These are phyloP conservation scores for Brettanomyces custersianus DNA, from an alignment of 805 yeast genomes.

Conservation along the genomic window DNA sequence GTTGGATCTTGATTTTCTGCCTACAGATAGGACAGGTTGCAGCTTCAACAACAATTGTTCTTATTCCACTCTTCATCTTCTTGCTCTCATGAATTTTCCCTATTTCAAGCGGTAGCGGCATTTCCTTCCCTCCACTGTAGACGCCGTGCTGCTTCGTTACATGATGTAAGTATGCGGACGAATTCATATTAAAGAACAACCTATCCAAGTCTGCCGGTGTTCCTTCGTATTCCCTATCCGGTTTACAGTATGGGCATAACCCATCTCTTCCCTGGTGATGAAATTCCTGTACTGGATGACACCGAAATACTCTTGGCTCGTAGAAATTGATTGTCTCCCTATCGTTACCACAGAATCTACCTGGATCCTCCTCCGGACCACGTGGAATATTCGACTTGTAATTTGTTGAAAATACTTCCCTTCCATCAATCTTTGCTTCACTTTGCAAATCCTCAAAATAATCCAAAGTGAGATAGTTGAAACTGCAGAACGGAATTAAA, in stretches of 20 bases:
- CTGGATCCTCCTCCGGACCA: constrained; percentile 1
- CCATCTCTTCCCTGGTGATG: constrained; percentile 10
- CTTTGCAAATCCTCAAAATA: constrained; percentile 5
- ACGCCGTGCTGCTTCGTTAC: constrained; percentile 25
- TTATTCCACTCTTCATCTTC: constrained; percentile 1
- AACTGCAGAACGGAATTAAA: constrained; percentile 10
- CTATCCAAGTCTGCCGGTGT: constrained; percentile 3
- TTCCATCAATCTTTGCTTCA: background rate
- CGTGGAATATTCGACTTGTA: background rate
- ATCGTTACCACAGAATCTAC: background rate
- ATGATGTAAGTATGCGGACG: constrained; percentile 24
- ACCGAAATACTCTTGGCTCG: constrained; percentile 12
- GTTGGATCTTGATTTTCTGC: constrained; percentile 14
- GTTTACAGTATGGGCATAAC: constrained; percentile 24
- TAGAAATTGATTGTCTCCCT: constrained; percentile 8
- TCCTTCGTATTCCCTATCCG: constrained; percentile 5
- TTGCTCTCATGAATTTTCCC: constrained; percentile 7
- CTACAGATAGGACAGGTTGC: constrained; percentile 19
- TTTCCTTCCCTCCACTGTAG: constrained; percentile 21
- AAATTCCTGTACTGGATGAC: background rate
- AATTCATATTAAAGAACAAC: constrained; percentile 3
- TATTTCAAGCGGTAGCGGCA: constrained; percentile 19
- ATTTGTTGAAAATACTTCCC: background rate
- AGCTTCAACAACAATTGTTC: constrained; percentile 5
- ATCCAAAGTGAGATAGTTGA: constrained; percentile 7